Base-by-base conservation (phyloP, 2,329 filamentous ascomycete species). In the Colletotrichum incanum region DNA sequence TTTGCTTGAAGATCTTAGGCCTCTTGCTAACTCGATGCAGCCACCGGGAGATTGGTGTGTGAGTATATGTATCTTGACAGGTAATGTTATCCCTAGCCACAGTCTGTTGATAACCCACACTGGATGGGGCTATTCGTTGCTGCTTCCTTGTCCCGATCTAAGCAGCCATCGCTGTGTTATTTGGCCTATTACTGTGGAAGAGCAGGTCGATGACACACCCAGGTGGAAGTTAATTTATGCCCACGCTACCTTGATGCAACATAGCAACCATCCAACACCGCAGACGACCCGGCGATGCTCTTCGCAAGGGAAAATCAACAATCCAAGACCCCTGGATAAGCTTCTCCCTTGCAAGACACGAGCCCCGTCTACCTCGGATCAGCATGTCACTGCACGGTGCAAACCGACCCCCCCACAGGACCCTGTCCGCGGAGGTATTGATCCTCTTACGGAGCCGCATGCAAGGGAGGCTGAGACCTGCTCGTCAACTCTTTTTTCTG, bases 281-380 rank as follows among this genome's bases (percentile, higher is more conserved):
- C 5, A 18, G 18, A 16, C 31, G 20, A 18, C 47, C 31, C 31
- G 26, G 31, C 16, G 1, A 5, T 23, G 18, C 1, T 2, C n/a
- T 3, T 26, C 43, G 5, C 12, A 7, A 28, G 14, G 18, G 14
- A 41, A n/a, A 20, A 41, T 28, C 11, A n/a, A 41, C 34, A n/a
- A 16, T n/a, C 12, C 18, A n/a, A 16, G 45, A 39, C 18, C n/a
- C 60, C 11, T 8, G 16, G 41, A 41, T n/a, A 52, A 52, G 47
- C 60, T 63, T 28, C 47, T 52, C 60, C 60, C 47, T 63, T 39
- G n/a, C 28, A 41, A 26, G n/a, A 28, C 34, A 58, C n/a, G n/a
- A 58, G 6, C 16, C n/a, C 1, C n/a, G 34, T 58, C 23, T 26
- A 58, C n/a, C n/a, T 26, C 26, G 34, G n/a, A 16, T 12, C 14